Evolutionary conservation across 768 basidiomycete species (phyloP).

Genomic region (Pleurotus tuber-regium): DNA sequence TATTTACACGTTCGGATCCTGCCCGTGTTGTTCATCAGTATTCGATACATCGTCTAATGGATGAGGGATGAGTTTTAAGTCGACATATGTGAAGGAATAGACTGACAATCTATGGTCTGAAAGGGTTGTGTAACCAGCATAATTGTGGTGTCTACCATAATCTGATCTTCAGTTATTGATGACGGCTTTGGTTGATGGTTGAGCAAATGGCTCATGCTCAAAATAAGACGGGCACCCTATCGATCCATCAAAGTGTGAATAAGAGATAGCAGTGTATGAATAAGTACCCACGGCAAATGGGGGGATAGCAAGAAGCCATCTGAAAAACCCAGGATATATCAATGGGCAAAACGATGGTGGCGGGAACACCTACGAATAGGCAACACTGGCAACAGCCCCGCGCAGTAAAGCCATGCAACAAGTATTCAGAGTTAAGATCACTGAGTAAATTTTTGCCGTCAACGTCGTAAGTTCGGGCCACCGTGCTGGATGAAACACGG

Average conservation of each 20-base stretch:
- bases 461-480: too few species aligned
- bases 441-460: too few species aligned
- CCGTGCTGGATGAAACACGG: neutral
- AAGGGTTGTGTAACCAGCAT: slow-evolving; percentile 2
- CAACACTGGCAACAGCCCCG: slow-evolving; percentile 17
- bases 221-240: slow-evolving; percentile 24
- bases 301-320: slow-evolving; percentile 22
- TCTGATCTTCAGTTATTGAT: neutral
- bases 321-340: slow-evolving; percentile 1
- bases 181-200: neutral
- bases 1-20: too few species aligned
- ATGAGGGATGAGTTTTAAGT: too few species aligned
- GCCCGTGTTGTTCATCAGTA: too few species aligned
- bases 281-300: slow-evolving; percentile 19
- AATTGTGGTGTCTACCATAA: slow-evolving; percentile 1
- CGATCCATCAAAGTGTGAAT: too few species aligned
- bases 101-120: neutral
- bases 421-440: slow-evolving; percentile 17
- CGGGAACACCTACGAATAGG: slow-evolving; percentile 17
- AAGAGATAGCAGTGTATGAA: too few species aligned
- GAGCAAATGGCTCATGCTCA: slow-evolving; percentile 23
- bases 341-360: neutral
- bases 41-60: too few species aligned
- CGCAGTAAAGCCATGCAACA: slow-evolving; percentile 15
- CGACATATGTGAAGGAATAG: neutral